Conservation (phyloP, 352 stramenopile genomes). For the Phytophthora quininea region DNA sequence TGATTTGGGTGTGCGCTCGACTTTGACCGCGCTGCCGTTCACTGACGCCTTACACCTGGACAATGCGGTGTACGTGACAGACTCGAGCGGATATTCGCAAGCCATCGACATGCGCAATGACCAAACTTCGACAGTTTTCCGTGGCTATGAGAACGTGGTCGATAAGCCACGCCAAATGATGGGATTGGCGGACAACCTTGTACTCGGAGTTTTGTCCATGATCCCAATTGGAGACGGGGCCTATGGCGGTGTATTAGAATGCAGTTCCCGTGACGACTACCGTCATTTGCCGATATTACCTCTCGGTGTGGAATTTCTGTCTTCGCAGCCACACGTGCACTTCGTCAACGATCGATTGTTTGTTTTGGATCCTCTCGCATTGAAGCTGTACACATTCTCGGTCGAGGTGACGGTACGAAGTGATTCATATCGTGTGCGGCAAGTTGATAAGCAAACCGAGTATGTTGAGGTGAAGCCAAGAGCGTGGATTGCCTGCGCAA, state of each 20-base stretch:
- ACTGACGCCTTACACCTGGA: constrained; percentile 31
- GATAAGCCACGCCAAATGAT: constrained; percentile 19
- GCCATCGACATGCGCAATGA: constrained; percentile 47
- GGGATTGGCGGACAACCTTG: constrained; percentile 40
- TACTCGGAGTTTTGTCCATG: constrained; percentile 28
- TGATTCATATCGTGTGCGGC: constrained; percentile 59
- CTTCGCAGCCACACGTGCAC: constrained; percentile 28
- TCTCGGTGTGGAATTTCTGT: constrained; percentile 34
- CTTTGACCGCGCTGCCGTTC: constrained; percentile 30
- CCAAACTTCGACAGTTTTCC: constrained; percentile 43
- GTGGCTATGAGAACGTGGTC: not conserved
- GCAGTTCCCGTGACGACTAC: constrained; percentile 43
- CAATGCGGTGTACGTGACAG: constrained; percentile 38
- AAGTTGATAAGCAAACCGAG: constrained; percentile 17
- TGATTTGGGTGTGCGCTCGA: constrained; percentile 38
- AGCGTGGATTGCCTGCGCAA: constrained; percentile 25
- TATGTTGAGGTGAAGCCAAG: constrained; percentile 8
- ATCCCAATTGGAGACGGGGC: constrained; percentile 14
- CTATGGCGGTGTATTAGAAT: constrained; percentile 26
- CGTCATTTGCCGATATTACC: constrained; percentile 35
- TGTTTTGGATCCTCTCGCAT: constrained; percentile 38
- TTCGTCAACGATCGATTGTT: constrained; percentile 37
- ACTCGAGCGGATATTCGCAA: constrained; percentile 34
- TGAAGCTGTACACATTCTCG: constrained; percentile 29
- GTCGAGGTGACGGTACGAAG: constrained; percentile 53